Evolutionary conservation across 345 rosid genomes (phyloP), one percentile per base, ranked within the genome.

Genomic region (Corchorus olitorius): DNA sequence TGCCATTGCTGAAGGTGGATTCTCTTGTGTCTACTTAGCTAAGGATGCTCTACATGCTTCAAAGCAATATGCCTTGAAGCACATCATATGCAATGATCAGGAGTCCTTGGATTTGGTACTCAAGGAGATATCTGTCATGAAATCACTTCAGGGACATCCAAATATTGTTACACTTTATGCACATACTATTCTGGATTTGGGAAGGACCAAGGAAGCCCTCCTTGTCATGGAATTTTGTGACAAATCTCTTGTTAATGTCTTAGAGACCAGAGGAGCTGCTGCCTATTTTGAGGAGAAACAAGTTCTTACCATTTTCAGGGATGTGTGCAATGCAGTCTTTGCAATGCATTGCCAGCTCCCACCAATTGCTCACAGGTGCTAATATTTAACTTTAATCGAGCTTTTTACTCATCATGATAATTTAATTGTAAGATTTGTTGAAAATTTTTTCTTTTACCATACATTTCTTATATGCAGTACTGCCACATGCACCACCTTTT

Each of bases 261-360:
- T 97, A 78, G 98, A 97, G 84, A 83, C 72, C 78, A 88, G 98
- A 83, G 98, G 99, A 27, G 82, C 89, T 72, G 97, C 87, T 72
- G 97, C 87, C 64, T 90, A 85, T 81, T 94, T 88, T 77, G 97
- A 94, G 76, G 98, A 97, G 86, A 91, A 91, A 81, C 97, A 94
- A 85, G 89, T 82, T 71, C 91, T 91, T 72, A 45, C 74, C 27
- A 85, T 97, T 46, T 91, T 94, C 76, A 91, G 95, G 85, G 97
- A 97, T 83, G 89, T 90, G 49, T 97, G 98, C 53, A 94, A 94
- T 83, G 98, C 98, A 16, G 97, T 97, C 63, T 97, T 86, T 81
- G 98, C 97, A 2, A 90, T 97, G 99, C 99, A 97, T 80, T 87
- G 89, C 76, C 98, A 89, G 68, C 84, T 93, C 49, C 98, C 97